These are phyloP conservation scores for Penicillium egyptiacum DNA, from an alignment of 495 filamentous ascomycete species.

Conservation along the genomic window DNA sequence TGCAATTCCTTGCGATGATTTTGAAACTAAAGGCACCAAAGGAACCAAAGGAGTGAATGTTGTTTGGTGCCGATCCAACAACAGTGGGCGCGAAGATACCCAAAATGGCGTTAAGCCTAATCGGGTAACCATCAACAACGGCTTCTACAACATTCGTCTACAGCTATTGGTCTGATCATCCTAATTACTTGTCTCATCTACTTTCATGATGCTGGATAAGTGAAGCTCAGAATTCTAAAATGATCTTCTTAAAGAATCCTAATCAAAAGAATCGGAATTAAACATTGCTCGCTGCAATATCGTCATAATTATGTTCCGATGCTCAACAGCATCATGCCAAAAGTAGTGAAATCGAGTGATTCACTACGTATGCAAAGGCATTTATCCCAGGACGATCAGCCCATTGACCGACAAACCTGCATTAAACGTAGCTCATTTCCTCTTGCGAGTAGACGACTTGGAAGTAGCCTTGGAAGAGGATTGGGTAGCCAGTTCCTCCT, in stretches of 20 bases:
- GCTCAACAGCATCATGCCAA: constrained; percentile 1
- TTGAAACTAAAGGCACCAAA: background rate
- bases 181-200: background rate
- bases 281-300: background rate
- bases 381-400: background rate
- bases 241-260: background rate
- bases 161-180: background rate
- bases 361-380: background rate
- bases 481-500: constrained; percentile 29
- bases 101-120: constrained; percentile 22
- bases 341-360: background rate
- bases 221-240: constrained; percentile 1
- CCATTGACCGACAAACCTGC: background rate
- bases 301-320: background rate
- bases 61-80: background rate
- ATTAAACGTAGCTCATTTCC: constrained; percentile 34
- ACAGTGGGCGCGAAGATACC: constrained; percentile 18
- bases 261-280: background rate
- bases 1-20: background rate
- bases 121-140: constrained; percentile 27
- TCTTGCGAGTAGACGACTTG: constrained; percentile 40
- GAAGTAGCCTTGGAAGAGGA: constrained; percentile 37
- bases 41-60: background rate
- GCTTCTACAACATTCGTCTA: background rate
- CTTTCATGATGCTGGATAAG: background rate